Percentiles rank a stretch among this genome's conserved stretches.
Evolutionary conservation across 495 filamentous ascomycete species (phyloP).

Genomic region (Daldinia childiae): DNA sequence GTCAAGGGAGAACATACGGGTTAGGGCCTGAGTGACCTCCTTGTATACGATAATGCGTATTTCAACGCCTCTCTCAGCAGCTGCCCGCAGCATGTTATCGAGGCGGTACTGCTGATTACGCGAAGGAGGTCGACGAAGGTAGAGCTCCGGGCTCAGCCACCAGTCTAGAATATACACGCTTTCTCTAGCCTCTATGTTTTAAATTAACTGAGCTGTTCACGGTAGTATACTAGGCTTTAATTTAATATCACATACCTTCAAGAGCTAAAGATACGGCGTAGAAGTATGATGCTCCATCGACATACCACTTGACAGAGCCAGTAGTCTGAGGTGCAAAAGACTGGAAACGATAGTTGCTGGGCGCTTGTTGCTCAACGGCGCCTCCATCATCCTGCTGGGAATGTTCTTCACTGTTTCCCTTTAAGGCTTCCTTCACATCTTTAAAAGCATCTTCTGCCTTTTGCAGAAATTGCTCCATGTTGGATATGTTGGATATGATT

Average conservation of each 20-base stretch:
- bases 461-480: constrained; percentile 47
- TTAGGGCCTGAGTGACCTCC: constrained; percentile 87
- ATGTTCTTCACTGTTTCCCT: constrained; percentile 49
- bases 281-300: constrained; percentile 93
- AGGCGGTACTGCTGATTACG: constrained; percentile 86
- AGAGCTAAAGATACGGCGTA: constrained; percentile 87
- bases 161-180: constrained; percentile 95
- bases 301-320: constrained; percentile 94
- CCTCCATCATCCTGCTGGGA: constrained; percentile 36
- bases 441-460: constrained; percentile 50
- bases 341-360: constrained; percentile 68
- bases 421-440: constrained; percentile 39
- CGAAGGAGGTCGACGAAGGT: constrained; percentile 85
- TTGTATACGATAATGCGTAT: constrained; percentile 96
- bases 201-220: constrained; percentile 27
- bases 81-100: constrained; percentile 87
- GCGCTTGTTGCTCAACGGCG: constrained; percentile 46
- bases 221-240: neutral
- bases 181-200: constrained; percentile 68
- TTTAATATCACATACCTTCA: constrained; percentile 58
- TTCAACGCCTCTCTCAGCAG: constrained; percentile 86
- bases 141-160: constrained; percentile 92
- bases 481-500: constrained; percentile 38
- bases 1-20: constrained; percentile 62
- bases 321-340: constrained; percentile 90